Conservation (phyloP, 257 asterid species). For the Marsdenia floribunda region DNA sequence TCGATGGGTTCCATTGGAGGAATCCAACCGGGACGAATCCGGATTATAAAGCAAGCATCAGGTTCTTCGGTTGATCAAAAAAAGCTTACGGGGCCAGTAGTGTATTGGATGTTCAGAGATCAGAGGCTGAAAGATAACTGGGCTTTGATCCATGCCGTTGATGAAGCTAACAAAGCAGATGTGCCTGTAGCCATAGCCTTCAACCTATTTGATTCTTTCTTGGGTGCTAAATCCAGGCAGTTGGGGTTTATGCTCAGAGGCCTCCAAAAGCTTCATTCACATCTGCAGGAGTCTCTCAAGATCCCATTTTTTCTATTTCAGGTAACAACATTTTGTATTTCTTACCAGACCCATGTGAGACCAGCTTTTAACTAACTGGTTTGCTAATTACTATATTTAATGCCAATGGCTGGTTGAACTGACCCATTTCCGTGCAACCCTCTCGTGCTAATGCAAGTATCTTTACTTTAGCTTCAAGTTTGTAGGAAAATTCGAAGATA, state of each 20-base stretch:
- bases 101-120: conserved; percentile 99
- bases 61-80: conserved; percentile 16
- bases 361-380: not conserved
- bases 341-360: not conserved
- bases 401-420: not conserved
- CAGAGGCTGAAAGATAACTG: conserved; percentile 88
- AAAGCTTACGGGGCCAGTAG: conserved; percentile 62
- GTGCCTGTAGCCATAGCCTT: conserved; percentile 84
- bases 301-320: conserved; percentile 80
- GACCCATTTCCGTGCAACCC: no score
- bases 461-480: not conserved
- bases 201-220: conserved; percentile 70
- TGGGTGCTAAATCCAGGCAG: conserved; percentile 96
- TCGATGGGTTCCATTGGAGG: conserved; percentile 43
- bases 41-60: conserved; percentile 49
- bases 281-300: conserved; percentile 38
- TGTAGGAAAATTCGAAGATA: not conserved
- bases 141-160: conserved; percentile 96
- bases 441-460: not conserved
- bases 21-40: conserved; percentile 68
- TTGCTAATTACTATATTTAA: not conserved
- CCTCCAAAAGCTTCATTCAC: conserved; percentile 43
- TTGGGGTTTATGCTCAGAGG: conserved; percentile 94
- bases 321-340: conserved; percentile 27
- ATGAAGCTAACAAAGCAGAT: conserved; percentile 59